Conservation (phyloP, 2,329 filamentous ascomycete species). For the Cryphonectria naterciae region DNA sequence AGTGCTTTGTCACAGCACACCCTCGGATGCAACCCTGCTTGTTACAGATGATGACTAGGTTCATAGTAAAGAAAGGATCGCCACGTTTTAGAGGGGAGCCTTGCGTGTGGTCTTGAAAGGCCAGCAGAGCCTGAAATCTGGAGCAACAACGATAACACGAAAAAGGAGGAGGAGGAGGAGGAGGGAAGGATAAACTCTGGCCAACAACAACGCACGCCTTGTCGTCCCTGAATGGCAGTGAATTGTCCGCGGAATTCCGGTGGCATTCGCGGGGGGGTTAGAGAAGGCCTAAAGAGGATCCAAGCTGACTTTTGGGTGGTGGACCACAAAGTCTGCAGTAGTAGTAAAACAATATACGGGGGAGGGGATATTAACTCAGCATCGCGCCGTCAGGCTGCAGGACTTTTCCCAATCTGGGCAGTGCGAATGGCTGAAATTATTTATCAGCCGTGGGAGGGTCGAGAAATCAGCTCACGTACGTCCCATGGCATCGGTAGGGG, state of each 20-base stretch:
- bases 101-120: neutral
- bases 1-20: constrained; percentile 8
- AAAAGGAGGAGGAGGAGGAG: too few relatives aligned
- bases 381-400: neutral
- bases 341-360: neutral
- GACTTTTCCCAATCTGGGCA: constrained; percentile 13
- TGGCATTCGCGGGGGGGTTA: neutral
- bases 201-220: neutral
- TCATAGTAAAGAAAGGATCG: constrained; percentile 4
- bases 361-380: neutral
- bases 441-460: neutral
- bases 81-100: constrained; percentile 10
- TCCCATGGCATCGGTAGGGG: constrained; percentile 5
- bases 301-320: neutral
- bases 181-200: neutral
- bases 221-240: neutral
- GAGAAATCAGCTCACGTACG: neutral
- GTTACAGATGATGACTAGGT: neutral
- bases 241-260: neutral
- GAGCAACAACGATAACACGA: neutral
- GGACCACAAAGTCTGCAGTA: neutral
- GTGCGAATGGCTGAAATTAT: constrained; percentile 14
- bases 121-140: neutral
- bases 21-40: constrained; percentile 12
- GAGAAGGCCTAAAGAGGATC: neutral